Evolutionary conservation across 768 basidiomycete species (phyloP).

Genomic region (Mycena epipterygia): DNA sequence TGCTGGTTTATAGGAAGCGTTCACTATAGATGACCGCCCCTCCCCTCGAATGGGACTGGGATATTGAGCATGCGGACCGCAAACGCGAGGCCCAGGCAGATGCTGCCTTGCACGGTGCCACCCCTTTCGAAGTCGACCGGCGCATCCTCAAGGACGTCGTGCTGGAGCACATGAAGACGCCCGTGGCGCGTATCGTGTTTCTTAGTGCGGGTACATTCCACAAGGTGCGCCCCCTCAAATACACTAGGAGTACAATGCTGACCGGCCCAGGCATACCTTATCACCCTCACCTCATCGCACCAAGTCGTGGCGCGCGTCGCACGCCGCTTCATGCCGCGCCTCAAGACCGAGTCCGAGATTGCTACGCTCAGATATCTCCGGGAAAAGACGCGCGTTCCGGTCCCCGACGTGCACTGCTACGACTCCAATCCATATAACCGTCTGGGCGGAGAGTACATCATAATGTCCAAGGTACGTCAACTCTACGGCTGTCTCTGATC

Average conservation of each 20-base stretch:
- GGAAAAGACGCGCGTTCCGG: conserved; percentile 76
- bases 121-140: conserved; percentile 83
- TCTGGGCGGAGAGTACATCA: conserved; percentile 86
- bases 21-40: not conserved
- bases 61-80: conserved; percentile 78
- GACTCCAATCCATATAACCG: conserved; percentile 90
- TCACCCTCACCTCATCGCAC: conserved; percentile 72
- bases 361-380: conserved; percentile 88
- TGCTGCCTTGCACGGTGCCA: conserved; percentile 68
- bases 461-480: conserved; percentile 84
- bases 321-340: conserved; percentile 86
- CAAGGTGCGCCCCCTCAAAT: conserved; percentile 60
- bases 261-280: conserved; percentile 74
- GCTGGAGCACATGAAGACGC: conserved; percentile 73
- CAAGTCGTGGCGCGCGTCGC: conserved; percentile 86
- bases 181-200: conserved; percentile 80
- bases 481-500: not conserved
- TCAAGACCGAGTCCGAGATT: conserved; percentile 91
- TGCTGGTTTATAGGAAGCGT: not conserved
- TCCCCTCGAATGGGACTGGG: conserved; percentile 76
- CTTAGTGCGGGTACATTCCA: conserved; percentile 91
- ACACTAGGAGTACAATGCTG: not conserved
- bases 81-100: conserved; percentile 75
- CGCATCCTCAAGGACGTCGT: conserved; percentile 83
- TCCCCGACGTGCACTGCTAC: conserved; percentile 81